Evolutionary conservation across 208 protist genomes (phyloP).

Genomic region (Polymyxa betae): DNA sequence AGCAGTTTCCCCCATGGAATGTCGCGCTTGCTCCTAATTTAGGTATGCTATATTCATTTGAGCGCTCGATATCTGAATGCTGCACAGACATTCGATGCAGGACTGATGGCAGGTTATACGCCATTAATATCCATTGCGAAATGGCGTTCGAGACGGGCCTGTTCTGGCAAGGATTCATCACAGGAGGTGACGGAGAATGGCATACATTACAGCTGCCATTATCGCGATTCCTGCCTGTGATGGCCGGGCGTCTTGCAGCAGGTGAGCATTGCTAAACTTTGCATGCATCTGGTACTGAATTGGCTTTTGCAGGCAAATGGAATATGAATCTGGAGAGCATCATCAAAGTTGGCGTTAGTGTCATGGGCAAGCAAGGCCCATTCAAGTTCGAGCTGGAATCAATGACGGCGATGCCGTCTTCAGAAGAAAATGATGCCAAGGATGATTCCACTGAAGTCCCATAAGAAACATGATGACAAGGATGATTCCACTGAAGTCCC

Average conservation of each 20-base stretch:
- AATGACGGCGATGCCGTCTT: background rate
- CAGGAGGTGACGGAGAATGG: background rate
- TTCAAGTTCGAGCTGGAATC: conserved; percentile 45
- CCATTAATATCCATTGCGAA: conserved; percentile 47
- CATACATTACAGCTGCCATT: background rate
- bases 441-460: too few species aligned
- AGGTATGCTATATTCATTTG: background rate
- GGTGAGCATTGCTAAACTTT: background rate
- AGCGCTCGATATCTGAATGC: background rate
- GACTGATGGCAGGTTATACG: conserved; percentile 43
- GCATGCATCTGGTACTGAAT: background rate
- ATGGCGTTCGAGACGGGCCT: conserved; percentile 11
- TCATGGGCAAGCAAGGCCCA: conserved; percentile 37
- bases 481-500: too few species aligned
- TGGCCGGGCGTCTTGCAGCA: conserved; percentile 22
- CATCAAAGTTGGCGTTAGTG: conserved; percentile 50
- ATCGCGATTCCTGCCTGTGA: conserved; percentile 3
- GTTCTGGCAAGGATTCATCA: background rate
- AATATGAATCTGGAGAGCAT: background rate
- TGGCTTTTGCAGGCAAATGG: background rate
- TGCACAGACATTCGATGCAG: conserved; percentile 11
- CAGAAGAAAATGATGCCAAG: too few species aligned
- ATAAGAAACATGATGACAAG: too few species aligned
- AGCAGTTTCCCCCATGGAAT: conserved; percentile 41
- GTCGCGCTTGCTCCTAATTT: background rate